Base-by-base conservation (phyloP, 2,329 filamentous ascomycete genomes). In the Corynespora cassiicola region DNA sequence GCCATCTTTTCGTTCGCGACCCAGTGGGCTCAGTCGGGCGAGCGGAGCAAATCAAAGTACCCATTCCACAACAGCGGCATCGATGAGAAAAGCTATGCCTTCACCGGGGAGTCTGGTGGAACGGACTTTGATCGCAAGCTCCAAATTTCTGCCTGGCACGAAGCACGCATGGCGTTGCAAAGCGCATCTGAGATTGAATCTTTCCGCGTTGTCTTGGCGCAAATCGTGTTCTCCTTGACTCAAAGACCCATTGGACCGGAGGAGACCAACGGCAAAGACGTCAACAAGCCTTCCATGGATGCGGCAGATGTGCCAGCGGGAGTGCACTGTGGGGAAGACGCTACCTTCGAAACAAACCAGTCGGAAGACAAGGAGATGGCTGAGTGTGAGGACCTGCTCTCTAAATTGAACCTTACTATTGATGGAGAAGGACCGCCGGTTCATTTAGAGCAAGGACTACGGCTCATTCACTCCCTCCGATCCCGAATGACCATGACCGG, bases 1-100 rank as follows among this genome's bases (percentile, higher is more conserved):
- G 69, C 71, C 3, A 76, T 79, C 31, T 74, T 78, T 65, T 73
- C 77, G 0, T 80, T 79, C 54, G 74, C 77, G 4, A 73, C 76
- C 1, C 77, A 80, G 45, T 79, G 77, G 74, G 58, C 61, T 2
- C 63, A 64, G 18, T 56, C 56, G 4, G 57, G 56, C 17, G 39
- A 54, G 28, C 49, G 54, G 40, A 57, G 54, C 36, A 56, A 44
- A 28, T 46, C 52, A 6, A 60, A 52, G 20, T 66, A 66, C 40
- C 60, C 63, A 5, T 64, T 58, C 46, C 42, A 53, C 19, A 39
- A 3, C 9, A n/a, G n/a, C n/a, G n/a, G n/a, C n/a, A n/a, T n/a
- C n/a, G n/a, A n/a, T n/a, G n/a, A 50, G 5, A 42, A 27, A 43
- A n/a, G 21, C 16, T 25, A 25, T 19, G 50, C 39, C 9, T 38